Evolutionary conservation across 225 moss, liverwort and hornwort species (phyloP).

Genomic region (Takakia lepidozioides): DNA sequence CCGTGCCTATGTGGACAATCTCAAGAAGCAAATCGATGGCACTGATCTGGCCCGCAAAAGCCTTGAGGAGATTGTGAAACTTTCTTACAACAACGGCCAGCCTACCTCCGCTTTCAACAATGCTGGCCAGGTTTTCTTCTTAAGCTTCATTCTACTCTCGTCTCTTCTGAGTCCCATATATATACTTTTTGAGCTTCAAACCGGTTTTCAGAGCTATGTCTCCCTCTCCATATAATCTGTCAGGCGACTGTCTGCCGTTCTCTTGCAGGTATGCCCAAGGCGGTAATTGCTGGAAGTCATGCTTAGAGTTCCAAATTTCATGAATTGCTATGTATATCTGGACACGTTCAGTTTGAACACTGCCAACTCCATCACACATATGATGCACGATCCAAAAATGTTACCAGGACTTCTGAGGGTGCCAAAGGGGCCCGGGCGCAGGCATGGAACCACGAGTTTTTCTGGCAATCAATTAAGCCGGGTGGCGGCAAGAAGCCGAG

Average conservation of each 20-base stretch:
- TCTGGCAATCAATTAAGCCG: constrained; percentile 66
- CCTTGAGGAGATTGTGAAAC: constrained; percentile 51
- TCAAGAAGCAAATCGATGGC: constrained; percentile 67
- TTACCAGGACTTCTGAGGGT: background rate
- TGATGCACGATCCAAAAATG: background rate
- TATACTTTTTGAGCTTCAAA: too few relatives aligned
- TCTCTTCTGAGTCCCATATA: background rate
- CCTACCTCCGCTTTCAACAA: constrained; percentile 59
- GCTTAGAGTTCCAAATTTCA: background rate
- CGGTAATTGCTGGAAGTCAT: too few relatives aligned
- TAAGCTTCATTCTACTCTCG: background rate
- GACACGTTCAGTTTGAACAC: background rate
- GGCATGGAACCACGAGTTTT: constrained; percentile 82
- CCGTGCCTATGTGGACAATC: constrained; percentile 51
- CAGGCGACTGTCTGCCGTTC: background rate
- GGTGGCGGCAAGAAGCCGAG: constrained; percentile 45
- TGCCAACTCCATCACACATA: background rate
- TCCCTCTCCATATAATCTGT: background rate
- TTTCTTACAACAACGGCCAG: constrained; percentile 62
- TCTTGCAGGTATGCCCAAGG: too few relatives aligned
- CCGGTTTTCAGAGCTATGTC: too few relatives aligned
- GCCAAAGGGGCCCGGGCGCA: constrained; percentile 8
- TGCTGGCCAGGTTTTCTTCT: constrained; percentile 52
- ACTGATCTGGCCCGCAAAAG: constrained; percentile 35
- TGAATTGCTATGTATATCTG: background rate